Percentiles rank a stretch among this genome's conserved stretches.
Evolutionary conservation across 2,329 filamentous ascomycete species (phyloP).

Genomic region (Monosporascus sp.): DNA sequence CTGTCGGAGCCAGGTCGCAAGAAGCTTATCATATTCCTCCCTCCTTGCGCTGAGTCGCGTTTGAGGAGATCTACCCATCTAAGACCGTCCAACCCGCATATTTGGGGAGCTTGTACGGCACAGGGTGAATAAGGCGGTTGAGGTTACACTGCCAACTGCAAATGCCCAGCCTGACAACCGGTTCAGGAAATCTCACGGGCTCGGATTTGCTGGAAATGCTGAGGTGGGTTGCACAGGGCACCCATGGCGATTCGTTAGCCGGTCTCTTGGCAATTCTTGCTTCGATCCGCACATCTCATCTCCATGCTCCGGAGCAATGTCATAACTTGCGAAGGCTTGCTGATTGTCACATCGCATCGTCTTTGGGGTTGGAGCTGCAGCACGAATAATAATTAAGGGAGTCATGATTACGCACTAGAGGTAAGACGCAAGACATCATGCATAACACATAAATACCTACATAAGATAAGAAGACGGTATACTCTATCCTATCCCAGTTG

Average conservation of each 20-base stretch:
- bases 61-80: not conserved
- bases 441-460: too few species aligned
- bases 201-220: not conserved
- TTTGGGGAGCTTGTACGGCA: not conserved
- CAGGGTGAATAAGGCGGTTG: not conserved
- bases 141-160: not conserved
- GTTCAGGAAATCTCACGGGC: not conserved
- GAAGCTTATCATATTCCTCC: too few species aligned
- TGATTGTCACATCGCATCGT: not conserved
- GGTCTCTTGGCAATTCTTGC: not conserved
- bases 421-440: too few species aligned
- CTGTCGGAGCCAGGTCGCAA: too few species aligned
- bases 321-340: not conserved
- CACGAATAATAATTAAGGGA: not conserved
- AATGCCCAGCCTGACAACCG: not conserved
- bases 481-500: too few species aligned
- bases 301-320: not conserved
- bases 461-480: too few species aligned
- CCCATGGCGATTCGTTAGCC: too few species aligned
- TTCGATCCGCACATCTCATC: not conserved
- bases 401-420: not conserved
- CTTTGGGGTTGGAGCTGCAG: not conserved
- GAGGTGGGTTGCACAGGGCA: not conserved
- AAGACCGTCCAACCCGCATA: not conserved
- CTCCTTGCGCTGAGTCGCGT: too few species aligned